Base-by-base conservation (phyloP, 2,329 filamentous ascomycete species). In the Alternaria metachromatica region DNA sequence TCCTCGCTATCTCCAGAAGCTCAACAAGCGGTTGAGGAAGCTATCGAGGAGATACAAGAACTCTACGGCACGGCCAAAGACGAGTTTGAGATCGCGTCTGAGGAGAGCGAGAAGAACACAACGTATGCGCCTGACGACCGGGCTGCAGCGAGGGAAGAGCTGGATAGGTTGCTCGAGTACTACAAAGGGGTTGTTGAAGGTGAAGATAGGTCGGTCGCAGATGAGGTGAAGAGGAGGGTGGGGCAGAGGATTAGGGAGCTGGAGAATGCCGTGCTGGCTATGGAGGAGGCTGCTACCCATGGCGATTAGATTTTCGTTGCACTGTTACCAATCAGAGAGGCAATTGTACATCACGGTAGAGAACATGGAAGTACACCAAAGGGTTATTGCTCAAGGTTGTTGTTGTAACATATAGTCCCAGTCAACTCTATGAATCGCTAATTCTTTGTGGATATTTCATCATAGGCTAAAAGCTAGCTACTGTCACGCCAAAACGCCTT, bases 81-180 rank as follows among this genome's bases (percentile, higher is more conserved):
- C 68, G 79, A 81, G 74, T 85, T 85, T 69, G 84, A 86, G 60
- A 85, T 85, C 30, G 84, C 84, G 28, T 78, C 80, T 58, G 84
- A 86, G 64, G 84, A 85, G 70, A 85, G 83, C 18, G 80, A 84
- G 66, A 86, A 85, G 76, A 83, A 84, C 61, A 85, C 84, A 11
- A 83, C 86, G 30, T 88, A 88, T 74, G 86, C 86, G 2, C 80
- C 83, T 18, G 85, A 85, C 25, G 86, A 88, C 64, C 78, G 86
- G 5, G 83, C 81, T 18, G 85, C 85, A 23, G 85, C 86, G 30
- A 72, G 83, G 11, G 85, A 86, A 71, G 86, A 86, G 67, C 69
- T 88, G 58, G 81, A 81, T 44, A 81, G 79, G 65, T 77, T 88
- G 58, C 78, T 86, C 63, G 80, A 81, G 54, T 83, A 80, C 11